These are phyloP conservation scores for Yarrowia deformans DNA, from an alignment of 805 yeast species.

Conservation along the genomic window DNA sequence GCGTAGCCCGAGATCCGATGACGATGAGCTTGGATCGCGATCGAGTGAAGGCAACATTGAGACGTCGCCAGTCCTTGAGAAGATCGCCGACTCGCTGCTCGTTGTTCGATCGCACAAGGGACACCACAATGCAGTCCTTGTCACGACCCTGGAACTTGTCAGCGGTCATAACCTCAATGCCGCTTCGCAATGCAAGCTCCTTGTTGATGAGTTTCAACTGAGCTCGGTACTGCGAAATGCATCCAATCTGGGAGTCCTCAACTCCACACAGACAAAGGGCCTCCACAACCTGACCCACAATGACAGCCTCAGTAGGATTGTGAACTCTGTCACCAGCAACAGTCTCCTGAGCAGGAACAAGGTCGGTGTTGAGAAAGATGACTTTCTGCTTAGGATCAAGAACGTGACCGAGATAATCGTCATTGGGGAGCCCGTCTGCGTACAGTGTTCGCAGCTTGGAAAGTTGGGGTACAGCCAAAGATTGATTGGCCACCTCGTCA, in stretches of 20 bases:
- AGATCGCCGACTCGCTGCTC: slow-evolving; percentile 74
- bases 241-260: slow-evolving; percentile 67
- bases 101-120: slow-evolving; percentile 83
- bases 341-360: slow-evolving; percentile 63
- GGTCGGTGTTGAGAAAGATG: slow-evolving; percentile 80
- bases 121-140: slow-evolving; percentile 87
- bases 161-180: slow-evolving; percentile 85
- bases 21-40: slow-evolving; percentile 84
- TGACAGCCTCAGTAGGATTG: slow-evolving; percentile 73
- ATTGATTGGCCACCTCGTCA: slow-evolving; percentile 65
- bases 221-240: slow-evolving; percentile 87
- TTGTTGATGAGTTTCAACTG: slow-evolving; percentile 65
- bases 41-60: slow-evolving; percentile 93
- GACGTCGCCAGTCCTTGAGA: slow-evolving; percentile 85
- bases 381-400: slow-evolving; percentile 65
- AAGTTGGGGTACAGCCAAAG: slow-evolving; percentile 57
- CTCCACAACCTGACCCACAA: slow-evolving; percentile 68
- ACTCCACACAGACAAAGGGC: slow-evolving; percentile 69
- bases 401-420: slow-evolving; percentile 64
- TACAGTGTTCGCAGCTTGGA: slow-evolving; percentile 39
- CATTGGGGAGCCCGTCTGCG: slow-evolving; percentile 43
- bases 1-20: slow-evolving; percentile 76
- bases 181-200: slow-evolving; percentile 49
- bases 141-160: slow-evolving; percentile 97
- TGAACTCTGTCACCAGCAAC: slow-evolving; percentile 70